A percentile compares a stretch with the other conserved stretches of the same genome.
These are phyloP conservation scores for Leccinum variicolor DNA, from an alignment of 768 basidiomycete genomes.

Conservation along the genomic window DNA sequence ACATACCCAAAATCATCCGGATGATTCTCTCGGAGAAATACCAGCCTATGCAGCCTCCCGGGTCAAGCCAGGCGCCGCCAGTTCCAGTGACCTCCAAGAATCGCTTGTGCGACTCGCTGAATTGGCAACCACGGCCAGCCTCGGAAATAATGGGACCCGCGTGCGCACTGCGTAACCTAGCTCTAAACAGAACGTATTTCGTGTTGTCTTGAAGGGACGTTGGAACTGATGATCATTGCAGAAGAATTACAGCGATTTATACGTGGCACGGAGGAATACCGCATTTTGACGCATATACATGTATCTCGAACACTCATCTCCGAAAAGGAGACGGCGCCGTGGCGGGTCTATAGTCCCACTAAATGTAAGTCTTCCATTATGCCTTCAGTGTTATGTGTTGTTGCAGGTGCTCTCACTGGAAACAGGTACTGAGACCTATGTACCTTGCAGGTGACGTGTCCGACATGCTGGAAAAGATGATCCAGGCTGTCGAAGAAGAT, in stretches of 20 bases:
- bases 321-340: neutral
- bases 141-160: constrained; percentile 25
- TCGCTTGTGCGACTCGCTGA: neutral
- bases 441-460: constrained; percentile 10
- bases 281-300: neutral
- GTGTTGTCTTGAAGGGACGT: neutral
- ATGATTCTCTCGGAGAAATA: neutral
- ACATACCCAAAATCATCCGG: neutral
- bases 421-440: neutral
- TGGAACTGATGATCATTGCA: neutral
- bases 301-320: neutral
- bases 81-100: neutral
- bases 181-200: constrained; percentile 13
- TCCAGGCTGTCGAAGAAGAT: constrained; percentile 15
- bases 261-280: neutral
- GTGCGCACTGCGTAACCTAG: constrained; percentile 21
- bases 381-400: neutral
- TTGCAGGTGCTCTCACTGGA: neutral
- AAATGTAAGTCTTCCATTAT: neutral
- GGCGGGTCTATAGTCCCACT: neutral
- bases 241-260: neutral
- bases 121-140: neutral
- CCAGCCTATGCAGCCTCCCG: too few relatives aligned
- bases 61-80: neutral
- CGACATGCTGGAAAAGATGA: constrained; percentile 19